These are phyloP conservation scores for Blakeslea trispora DNA, from an alignment of 371 early-diverging fungal species.

Conservation along the genomic window DNA sequence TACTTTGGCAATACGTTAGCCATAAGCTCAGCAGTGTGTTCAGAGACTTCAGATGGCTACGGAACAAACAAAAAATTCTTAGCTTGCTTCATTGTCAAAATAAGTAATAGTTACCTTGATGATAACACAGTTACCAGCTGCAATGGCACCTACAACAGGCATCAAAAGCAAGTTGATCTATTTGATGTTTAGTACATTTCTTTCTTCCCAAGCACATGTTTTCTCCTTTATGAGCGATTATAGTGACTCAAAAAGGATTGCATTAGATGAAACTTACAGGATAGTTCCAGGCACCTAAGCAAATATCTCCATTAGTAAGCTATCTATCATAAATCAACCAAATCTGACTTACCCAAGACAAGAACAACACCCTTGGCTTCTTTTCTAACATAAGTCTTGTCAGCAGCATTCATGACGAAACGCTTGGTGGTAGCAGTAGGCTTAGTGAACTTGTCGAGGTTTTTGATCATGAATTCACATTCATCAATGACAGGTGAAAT, in stretches of 20 bases:
- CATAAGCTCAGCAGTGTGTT: slow-evolving; percentile 66
- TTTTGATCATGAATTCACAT: slow-evolving; percentile 57
- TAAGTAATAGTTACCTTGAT: slow-evolving; percentile 60
- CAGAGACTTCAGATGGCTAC: slow-evolving; percentile 84
- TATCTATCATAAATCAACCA: no score
- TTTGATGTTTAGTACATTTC: not conserved
- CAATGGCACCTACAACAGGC: slow-evolving; percentile 88
- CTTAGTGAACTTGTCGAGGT: slow-evolving; percentile 38
- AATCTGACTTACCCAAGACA: slow-evolving; percentile 53
- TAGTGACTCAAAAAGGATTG: not conserved
- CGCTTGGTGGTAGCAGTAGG: slow-evolving; percentile 30
- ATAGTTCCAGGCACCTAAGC: slow-evolving; percentile 86
- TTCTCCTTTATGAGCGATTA: not conserved
- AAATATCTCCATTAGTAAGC: not conserved
- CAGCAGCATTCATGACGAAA: slow-evolving; percentile 39
- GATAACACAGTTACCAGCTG: slow-evolving; percentile 87
- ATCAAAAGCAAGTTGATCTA: slow-evolving; percentile 62
- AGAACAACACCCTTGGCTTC: slow-evolving; percentile 81
- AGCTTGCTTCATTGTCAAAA: not conserved
- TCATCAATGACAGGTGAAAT: slow-evolving; percentile 67
- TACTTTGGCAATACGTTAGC: slow-evolving; percentile 68
- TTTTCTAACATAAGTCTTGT: slow-evolving; percentile 52
- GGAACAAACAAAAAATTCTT: not conserved
- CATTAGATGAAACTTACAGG: slow-evolving; percentile 48
- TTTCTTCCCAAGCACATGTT: no score